These are phyloP conservation scores for Salvia splendens DNA, from an alignment of 257 asterid genomes.

Conservation along the genomic window DNA sequence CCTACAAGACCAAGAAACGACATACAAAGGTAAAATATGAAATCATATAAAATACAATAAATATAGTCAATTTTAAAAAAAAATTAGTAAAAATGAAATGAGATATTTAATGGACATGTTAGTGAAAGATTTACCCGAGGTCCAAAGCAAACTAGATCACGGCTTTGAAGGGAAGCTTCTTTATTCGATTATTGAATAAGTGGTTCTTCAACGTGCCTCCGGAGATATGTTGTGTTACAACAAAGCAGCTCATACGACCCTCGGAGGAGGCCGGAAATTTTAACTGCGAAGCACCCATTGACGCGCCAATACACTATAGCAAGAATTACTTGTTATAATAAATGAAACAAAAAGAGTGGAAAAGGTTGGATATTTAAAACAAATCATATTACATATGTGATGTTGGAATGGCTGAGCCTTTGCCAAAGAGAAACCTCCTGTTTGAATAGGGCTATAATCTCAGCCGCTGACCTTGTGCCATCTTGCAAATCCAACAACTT, in stretches of 20 bases:
- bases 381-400: conserved; percentile 44
- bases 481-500: conserved; percentile 92
- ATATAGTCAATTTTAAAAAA: too few species aligned
- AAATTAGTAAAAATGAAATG: too few species aligned
- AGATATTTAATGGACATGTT: neutral
- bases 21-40: too few species aligned
- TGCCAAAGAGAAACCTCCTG: conserved; percentile 93
- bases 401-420: conserved; percentile 81
- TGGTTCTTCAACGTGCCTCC: conserved; percentile 74
- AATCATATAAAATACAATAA: too few species aligned
- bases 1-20: too few species aligned
- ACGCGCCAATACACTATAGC: conserved; percentile 74
- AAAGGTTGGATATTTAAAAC: neutral
- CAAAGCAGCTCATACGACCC: conserved; percentile 61
- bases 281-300: conserved; percentile 81
- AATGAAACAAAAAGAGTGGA: neutral
- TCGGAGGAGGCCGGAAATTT: conserved; percentile 64
- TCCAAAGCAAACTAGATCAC: conserved; percentile 78
- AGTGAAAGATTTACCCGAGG: conserved; percentile 53
- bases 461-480: conserved; percentile 64
- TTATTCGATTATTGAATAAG: conserved; percentile 67
- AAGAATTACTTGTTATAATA: neutral
- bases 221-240: conserved; percentile 64
- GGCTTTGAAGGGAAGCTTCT: conserved; percentile 64
- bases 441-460: conserved; percentile 69